These are phyloP conservation scores for Cotoneaster glaucophyllus DNA, from an alignment of 306 rosid genomes.

Conservation along the genomic window DNA sequence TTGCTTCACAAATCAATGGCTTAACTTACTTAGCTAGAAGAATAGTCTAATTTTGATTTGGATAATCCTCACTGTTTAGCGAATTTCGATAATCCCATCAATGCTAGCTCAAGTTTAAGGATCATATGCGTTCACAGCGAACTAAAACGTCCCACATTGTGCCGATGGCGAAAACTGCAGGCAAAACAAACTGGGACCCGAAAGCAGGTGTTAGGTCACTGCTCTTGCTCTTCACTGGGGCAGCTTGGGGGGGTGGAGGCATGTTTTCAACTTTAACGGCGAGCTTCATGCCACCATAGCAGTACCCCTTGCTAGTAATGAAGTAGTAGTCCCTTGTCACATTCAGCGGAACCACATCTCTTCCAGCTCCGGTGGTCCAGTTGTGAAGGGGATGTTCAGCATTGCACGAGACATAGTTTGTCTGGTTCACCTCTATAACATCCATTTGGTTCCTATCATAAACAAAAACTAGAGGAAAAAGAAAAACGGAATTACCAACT, in stretches of 20 bases:
- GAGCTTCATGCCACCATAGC: slow-evolving; percentile 84
- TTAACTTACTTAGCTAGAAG: not conserved
- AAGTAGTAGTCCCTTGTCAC: slow-evolving; percentile 68
- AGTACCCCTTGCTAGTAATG: slow-evolving; percentile 81
- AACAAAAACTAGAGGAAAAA: slow-evolving; percentile 55
- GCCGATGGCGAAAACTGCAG: slow-evolving; percentile 51
- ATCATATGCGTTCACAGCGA: not conserved
- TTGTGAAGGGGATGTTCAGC: slow-evolving; percentile 67
- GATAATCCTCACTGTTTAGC: slow-evolving; percentile 1
- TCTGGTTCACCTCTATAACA: slow-evolving; percentile 88
- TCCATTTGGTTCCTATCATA: slow-evolving; percentile 83
- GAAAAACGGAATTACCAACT: not conserved
- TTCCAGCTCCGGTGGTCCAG: slow-evolving; percentile 88
- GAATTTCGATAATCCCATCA: not conserved
- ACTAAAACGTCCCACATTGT: slow-evolving; percentile 55
- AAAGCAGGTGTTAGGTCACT: slow-evolving; percentile 21
- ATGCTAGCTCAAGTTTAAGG: not conserved
- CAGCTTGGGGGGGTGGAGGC: slow-evolving; percentile 63
- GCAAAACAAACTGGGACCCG: slow-evolving; percentile 35
- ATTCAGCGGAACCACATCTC: slow-evolving; percentile 84
- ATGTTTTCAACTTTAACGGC: slow-evolving; percentile 54
- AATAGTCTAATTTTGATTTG: not conserved
- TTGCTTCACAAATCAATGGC: not conserved
- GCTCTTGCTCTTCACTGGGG: slow-evolving; percentile 29
- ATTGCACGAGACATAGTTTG: slow-evolving; percentile 59